phyloP scores from a whole-genome alignment of 2,329 filamentous ascomycete species.

The Elsinoe batatas region DNA sequence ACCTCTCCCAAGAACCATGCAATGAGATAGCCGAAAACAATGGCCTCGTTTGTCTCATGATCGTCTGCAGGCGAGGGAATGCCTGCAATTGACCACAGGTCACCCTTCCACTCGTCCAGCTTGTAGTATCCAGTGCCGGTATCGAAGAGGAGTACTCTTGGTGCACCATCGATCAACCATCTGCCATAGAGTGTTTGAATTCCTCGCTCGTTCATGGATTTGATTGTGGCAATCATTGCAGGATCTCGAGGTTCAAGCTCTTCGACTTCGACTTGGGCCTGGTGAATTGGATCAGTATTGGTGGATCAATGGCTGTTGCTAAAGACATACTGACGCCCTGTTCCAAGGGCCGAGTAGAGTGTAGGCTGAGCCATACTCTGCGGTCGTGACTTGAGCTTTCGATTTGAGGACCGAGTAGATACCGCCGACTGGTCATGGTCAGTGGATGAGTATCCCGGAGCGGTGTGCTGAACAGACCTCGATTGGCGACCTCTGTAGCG shows the following conservation, averaged over 20 bases:
- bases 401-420: slow-evolving; percentile 99
- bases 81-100: slow-evolving; percentile 84
- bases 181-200: slow-evolving; percentile 85
- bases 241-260: slow-evolving; percentile 75
- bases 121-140: slow-evolving; percentile 87
- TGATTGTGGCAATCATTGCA: slow-evolving; percentile 70
- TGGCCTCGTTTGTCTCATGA: slow-evolving; percentile 92
- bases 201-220: slow-evolving; percentile 85
- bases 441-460: slow-evolving; percentile 17
- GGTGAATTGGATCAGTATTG: slow-evolving; percentile 20
- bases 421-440: slow-evolving; percentile 61
- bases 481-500: slow-evolving; percentile 92
- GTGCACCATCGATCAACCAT: slow-evolving; percentile 96
- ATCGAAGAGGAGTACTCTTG: slow-evolving; percentile 86
- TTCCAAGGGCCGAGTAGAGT: slow-evolving; percentile 92
- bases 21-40: slow-evolving; percentile 93
- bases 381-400: slow-evolving; percentile 93
- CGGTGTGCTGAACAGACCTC: slow-evolving; percentile 51
- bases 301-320: slow-evolving; percentile 10
- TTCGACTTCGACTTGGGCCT: slow-evolving; percentile 98
- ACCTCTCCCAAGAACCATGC: slow-evolving; percentile 98
- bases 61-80: slow-evolving; percentile 91
- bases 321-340: slow-evolving; percentile 62
- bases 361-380: slow-evolving; percentile 96
- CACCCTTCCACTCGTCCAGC: slow-evolving; percentile 92